Percentiles rank a stretch among this genome's conserved stretches.
phyloP scores from a whole-genome alignment of 2,329 filamentous ascomycete species.

The Cytospora piceicola region DNA sequence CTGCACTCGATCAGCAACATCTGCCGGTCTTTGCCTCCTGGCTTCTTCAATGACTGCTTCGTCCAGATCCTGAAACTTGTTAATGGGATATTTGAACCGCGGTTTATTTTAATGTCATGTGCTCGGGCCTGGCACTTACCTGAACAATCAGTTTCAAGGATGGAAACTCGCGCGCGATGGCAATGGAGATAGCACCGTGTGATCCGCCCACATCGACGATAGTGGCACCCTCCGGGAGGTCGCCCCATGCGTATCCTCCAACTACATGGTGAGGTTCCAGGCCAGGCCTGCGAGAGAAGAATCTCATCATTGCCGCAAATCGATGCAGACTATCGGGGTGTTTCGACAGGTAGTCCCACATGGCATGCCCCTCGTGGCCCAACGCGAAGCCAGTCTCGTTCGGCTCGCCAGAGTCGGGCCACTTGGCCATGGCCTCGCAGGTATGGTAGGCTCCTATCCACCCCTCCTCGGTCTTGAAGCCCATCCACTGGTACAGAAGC shows the following conservation, averaged over 20 bases:
- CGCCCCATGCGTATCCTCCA: slow-evolving; percentile 34
- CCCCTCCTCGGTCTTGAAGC: slow-evolving; percentile 11
- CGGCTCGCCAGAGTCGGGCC: slow-evolving; percentile 13
- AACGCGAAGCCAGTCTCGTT: slow-evolving; percentile 14
- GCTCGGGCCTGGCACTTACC: slow-evolving; percentile 23
- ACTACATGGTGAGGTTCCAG: slow-evolving; percentile 30
- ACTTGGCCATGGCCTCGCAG: slow-evolving; percentile 13
- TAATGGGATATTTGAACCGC: background rate
- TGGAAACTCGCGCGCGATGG: slow-evolving; percentile 15
- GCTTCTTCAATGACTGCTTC: slow-evolving; percentile 24
- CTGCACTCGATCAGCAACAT: slow-evolving; percentile 32
- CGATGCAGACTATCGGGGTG: slow-evolving; percentile 6
- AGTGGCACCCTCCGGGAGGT: slow-evolving; percentile 32
- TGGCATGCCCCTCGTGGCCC: slow-evolving; percentile 2
- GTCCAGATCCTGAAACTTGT: slow-evolving; percentile 4
- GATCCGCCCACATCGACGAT: slow-evolving; percentile 37
- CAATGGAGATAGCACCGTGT: slow-evolving; percentile 26
- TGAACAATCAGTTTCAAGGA: slow-evolving; percentile 32
- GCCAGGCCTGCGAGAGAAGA: slow-evolving; percentile 16
- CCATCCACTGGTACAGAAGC: slow-evolving; percentile 21
- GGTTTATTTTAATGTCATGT: background rate
- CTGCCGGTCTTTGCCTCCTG: slow-evolving; percentile 33
- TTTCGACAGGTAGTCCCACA: slow-evolving; percentile 10
- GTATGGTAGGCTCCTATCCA: slow-evolving; percentile 11
- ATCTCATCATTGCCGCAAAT: slow-evolving; percentile 11